Evolutionary conservation across 2,329 filamentous ascomycete genomes (phyloP).

Genomic region (Claviceps paspali): DNA sequence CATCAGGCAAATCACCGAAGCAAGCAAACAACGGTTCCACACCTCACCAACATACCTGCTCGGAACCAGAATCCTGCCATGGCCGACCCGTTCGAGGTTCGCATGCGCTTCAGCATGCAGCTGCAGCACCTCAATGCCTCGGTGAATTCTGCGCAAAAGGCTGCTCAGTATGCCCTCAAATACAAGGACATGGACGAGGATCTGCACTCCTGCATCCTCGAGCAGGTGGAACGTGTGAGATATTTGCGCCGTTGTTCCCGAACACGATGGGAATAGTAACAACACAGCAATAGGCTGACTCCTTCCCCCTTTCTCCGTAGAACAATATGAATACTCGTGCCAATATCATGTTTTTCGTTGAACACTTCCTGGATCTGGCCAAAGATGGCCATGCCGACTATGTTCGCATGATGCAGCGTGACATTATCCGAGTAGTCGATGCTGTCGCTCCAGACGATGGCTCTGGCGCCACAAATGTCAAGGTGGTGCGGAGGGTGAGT

Average conservation of each 20-base stretch:
- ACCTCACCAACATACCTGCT: neutral
- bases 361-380: constrained; percentile 81
- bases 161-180: constrained; percentile 86
- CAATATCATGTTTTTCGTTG: constrained; percentile 99
- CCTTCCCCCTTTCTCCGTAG: constrained; percentile 20
- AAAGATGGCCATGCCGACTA: constrained; percentile 65
- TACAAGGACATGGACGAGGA: constrained; percentile 94
- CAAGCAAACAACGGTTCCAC: too few species aligned
- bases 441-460: constrained; percentile 79
- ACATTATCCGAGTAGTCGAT: constrained; percentile 83
- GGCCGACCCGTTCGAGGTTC: constrained; percentile 89
- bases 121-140: constrained; percentile 85
- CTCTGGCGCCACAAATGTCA: constrained; percentile 82
- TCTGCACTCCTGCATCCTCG: constrained; percentile 89
- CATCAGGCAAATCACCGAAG: too few species aligned
- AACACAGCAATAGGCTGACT: neutral
- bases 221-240: constrained; percentile 70
- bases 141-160: constrained; percentile 77
- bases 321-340: constrained; percentile 94
- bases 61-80: constrained; percentile 17
- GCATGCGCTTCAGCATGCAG: constrained; percentile 87
- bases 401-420: constrained; percentile 84
- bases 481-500: constrained; percentile 68
- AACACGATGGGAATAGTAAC: neutral
- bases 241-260: neutral